phyloP scores from a whole-genome alignment of 306 rosid genomes.

The Citrullus amarus region DNA sequence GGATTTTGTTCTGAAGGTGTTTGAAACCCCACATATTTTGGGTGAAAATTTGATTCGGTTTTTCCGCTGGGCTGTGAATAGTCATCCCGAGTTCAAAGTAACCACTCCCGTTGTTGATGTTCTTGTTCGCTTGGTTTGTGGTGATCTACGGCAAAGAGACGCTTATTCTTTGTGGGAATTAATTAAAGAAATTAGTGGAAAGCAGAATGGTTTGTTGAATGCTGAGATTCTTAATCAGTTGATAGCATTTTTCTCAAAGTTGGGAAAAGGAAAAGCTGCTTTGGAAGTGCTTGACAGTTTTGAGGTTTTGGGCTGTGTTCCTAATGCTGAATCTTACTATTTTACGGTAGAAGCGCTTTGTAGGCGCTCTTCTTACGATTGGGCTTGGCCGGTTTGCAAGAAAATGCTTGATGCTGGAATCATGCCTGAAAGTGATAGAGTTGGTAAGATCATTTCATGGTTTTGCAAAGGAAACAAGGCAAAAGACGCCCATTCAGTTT shows the following conservation, averaged over 20 bases:
- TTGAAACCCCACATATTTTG: conserved; percentile 34
- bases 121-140: conserved; percentile 27
- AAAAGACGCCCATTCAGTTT: conserved; percentile 42
- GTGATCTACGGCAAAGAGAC: conserved; percentile 20
- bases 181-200: conserved; percentile 40
- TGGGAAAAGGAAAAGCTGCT: conserved; percentile 69
- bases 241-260: conserved; percentile 35
- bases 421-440: conserved; percentile 40
- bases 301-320: conserved; percentile 37
- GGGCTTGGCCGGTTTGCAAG: conserved; percentile 39
- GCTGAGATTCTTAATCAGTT: conserved; percentile 35
- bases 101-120: conserved; percentile 30
- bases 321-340: conserved; percentile 47
- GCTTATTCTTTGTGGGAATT: conserved; percentile 55
- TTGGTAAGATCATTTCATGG: conserved; percentile 52
- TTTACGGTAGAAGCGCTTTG: conserved; percentile 52
- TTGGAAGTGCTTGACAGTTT: conserved; percentile 45
- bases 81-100: conserved; percentile 26
- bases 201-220: conserved; percentile 24
- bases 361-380: conserved; percentile 32
- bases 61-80: conserved; percentile 50
- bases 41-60: conserved; percentile 53
- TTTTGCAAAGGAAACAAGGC: conserved; percentile 49
- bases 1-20: conserved; percentile 30
- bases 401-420: conserved; percentile 45